Evolutionary conservation across 2,329 filamentous ascomycete species (phyloP).

Genomic region (Plectosphaerella cucumerina): DNA sequence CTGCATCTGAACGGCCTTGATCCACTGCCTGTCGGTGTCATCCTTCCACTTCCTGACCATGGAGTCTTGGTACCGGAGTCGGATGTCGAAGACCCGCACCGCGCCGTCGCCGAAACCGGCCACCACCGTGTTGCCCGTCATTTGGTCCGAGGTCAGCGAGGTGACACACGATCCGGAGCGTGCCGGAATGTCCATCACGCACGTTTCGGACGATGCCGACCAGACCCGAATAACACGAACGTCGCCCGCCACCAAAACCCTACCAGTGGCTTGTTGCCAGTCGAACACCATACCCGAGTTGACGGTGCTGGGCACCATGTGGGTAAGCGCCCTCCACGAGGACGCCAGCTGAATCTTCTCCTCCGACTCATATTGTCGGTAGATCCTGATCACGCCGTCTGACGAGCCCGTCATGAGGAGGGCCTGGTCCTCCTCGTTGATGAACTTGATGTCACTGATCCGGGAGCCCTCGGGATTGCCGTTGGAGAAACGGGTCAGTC

Average conservation of each 20-base stretch:
- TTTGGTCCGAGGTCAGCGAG: conserved; percentile 92
- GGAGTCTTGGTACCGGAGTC: conserved; percentile 75
- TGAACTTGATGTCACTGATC: conserved; percentile 93
- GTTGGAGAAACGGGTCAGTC: conserved; percentile 84
- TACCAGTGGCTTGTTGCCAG: conserved; percentile 97
- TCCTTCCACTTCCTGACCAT: conserved; percentile 98
- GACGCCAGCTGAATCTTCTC: conserved; percentile 79
- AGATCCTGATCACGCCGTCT: conserved; percentile 90
- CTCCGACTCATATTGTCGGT: conserved; percentile 82
- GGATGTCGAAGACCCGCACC: conserved; percentile 89
- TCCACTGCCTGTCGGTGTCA: conserved; percentile 79
- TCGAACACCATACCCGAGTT: conserved; percentile 96
- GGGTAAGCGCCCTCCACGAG: conserved; percentile 85
- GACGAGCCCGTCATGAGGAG: conserved; percentile 93
- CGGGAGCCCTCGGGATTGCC: conserved; percentile 87
- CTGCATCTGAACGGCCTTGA: conserved; percentile 95
- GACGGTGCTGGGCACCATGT: conserved; percentile 89
- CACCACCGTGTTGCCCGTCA: conserved; percentile 93
- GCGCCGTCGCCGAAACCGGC: conserved; percentile 96
- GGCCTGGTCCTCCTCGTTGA: conserved; percentile 97
- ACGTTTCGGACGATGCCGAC: conserved; percentile 92
- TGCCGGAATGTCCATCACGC: conserved; percentile 88
- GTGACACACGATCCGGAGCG: conserved; percentile 95
- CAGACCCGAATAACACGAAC: conserved; percentile 93
- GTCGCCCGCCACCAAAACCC: conserved; percentile 91